Evolutionary conservation across 331 rosid genomes (phyloP), one percentile per base, ranked within the genome.

Genomic region (Rosa hybrid): DNA sequence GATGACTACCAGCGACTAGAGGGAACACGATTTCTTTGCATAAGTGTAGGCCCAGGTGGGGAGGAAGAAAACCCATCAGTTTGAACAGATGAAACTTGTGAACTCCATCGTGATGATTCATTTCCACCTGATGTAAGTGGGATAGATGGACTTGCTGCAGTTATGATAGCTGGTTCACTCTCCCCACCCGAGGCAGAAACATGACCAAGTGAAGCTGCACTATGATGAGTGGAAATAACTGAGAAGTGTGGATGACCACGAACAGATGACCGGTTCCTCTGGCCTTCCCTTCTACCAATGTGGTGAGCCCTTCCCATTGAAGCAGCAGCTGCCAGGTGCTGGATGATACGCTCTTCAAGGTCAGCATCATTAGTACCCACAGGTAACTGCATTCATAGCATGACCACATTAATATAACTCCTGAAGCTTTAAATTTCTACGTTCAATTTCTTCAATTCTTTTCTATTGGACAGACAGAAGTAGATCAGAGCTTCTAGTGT

Each of bases 241-340:
- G 81, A 75, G 25, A 83, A 87, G 18, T 88, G 95, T 54, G 94
- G 92, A 75, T 82, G 96, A 78, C 91, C 94, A 48, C 81, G 91
- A 80, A 87, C 76, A 75, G 91, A 80, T 71, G 93, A 71, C 48
- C 86, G 85, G 80, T 79, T 80, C 74, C 88, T 79, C 39, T 76
- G 92, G 57, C 88, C 85, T 80, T 90, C 97, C 84, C 94, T 93
- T 79, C 85, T 76, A 75, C 91, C 91, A 63, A 80, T 79, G 53
- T 87, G 94, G 71, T 65, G 90, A 7, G 90, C 79, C 89, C 98
- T 91, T 64, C 97, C 89, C 88, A 89, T 82, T 13, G 96, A 94
- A 70, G 99, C 96, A n/a, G 97, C 93, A 57, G 97, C 90, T 30
- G 99, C 94, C 87, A 96, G 84, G 84, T 90, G 97, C 87, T 93